Base-by-base conservation (phyloP, 306 rosid genomes). In the Cyamopsis tetragonoloba region DNA sequence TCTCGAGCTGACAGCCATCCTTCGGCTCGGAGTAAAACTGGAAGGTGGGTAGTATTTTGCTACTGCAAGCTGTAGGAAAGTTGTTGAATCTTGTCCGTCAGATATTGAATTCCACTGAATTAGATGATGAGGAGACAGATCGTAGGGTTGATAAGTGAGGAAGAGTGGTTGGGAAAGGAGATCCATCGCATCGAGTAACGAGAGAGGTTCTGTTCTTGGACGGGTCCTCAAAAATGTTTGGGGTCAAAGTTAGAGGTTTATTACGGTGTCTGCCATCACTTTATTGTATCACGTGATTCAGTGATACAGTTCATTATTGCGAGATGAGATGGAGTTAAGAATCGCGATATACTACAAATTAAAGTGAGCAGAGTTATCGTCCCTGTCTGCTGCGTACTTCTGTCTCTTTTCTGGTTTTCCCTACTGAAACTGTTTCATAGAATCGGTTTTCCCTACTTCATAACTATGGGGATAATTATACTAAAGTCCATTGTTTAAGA, bases 1-100 rank as follows among this genome's bases (percentile, higher is more conserved):
- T 85, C 82, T 79, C 42, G 42, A 81, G 89, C 89, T 81, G 80
- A 80, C 87, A 86, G 86, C 83, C 77, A 87, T 77, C 30, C 43
- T 50, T 79, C 72, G 72, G 91, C 86, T 75, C 19, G 49, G 54
- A 28, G 72, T 35, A 37, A 71, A 53, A 64, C 51, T 14, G 7
- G 64, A 64, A 19, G 55, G 15, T 0, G 63, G 49, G 79, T 2
- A 37, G 2, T 8, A 1, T 34, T 72, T 22, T 0, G 0, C 20
- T 65, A 24, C 44, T 27, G 14, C 6, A 0, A 5, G 31, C 8
- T 1, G 18, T 6, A 37, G 0, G 9, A 0, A 5, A 4, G 2
- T 30, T 4, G 5, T 23, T 9, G 7, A 10, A 26, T 7, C 0
- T 0, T 0, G 0, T 23, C 39, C 44, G 62, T 77, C 6, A 15